Evolutionary conservation across 169 alveolate species (phyloP).

Genomic region (Theileria sp.): DNA sequence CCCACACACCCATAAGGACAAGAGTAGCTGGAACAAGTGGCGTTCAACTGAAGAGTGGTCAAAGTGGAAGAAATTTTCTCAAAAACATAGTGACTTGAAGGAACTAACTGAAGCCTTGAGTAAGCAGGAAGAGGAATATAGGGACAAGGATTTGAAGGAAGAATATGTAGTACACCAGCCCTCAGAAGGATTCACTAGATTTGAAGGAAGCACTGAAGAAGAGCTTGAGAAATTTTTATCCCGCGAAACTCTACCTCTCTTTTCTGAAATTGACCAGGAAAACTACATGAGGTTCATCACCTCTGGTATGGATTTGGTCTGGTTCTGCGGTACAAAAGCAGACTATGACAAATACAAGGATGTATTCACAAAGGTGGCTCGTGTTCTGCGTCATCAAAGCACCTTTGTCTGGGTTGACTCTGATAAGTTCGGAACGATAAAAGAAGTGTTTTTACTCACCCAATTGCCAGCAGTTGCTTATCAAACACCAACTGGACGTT

Average conservation of each 20-base stretch:
- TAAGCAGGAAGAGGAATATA: constrained; percentile 7
- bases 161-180: constrained; percentile 48
- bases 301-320: constrained; percentile 71
- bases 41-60: constrained; percentile 39
- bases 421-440: constrained; percentile 55
- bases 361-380: constrained; percentile 49
- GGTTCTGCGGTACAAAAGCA: constrained; percentile 75
- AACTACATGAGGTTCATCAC: constrained; percentile 72
- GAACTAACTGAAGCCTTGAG: background rate
- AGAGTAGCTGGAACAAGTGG: constrained; percentile 43
- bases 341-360: constrained; percentile 70
- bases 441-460: constrained; percentile 61
- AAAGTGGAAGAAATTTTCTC: constrained; percentile 40
- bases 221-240: constrained; percentile 64
- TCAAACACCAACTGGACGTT: constrained; percentile 71
- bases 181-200: constrained; percentile 28
- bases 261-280: constrained; percentile 72
- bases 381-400: constrained; percentile 30
- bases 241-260: constrained; percentile 72
- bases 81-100: background rate
- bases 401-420: constrained; percentile 66
- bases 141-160: constrained; percentile 22
- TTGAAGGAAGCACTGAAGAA: constrained; percentile 29
- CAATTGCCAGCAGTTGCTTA: constrained; percentile 76
- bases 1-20: background rate